Evolutionary conservation across 805 yeast genomes (phyloP).

Genomic region (Starmerella davenportii): DNA sequence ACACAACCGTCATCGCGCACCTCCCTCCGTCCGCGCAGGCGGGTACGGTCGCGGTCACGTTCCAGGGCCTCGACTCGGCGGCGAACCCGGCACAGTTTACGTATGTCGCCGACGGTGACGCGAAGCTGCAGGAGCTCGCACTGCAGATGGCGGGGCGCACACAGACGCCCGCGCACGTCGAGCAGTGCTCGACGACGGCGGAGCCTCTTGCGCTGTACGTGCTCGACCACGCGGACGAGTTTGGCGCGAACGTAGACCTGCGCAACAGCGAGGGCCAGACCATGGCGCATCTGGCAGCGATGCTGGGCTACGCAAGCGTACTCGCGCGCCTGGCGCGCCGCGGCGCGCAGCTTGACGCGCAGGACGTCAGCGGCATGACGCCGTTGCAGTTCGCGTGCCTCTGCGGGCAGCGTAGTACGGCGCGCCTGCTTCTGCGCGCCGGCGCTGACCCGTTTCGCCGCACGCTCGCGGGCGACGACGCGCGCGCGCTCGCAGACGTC

Average conservation of each 20-base stretch:
- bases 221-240: constrained; percentile 19
- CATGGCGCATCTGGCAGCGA: constrained; percentile 66
- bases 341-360: constrained; percentile 40
- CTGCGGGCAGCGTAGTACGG: constrained; percentile 44
- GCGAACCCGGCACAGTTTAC: constrained; percentile 39
- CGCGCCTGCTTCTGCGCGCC: constrained; percentile 14
- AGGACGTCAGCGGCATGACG: constrained; percentile 66
- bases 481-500: constrained; percentile 22
- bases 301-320: constrained; percentile 51
- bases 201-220: constrained; percentile 18
- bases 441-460: constrained; percentile 20
- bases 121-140: constrained; percentile 86
- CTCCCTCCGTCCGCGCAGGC: constrained; percentile 80
- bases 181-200: constrained; percentile 32
- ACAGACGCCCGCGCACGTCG: constrained; percentile 77
- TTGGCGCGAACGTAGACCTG: constrained; percentile 58
- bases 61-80: constrained; percentile 27
- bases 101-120: constrained; percentile 85
- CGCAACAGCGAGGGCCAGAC: constrained; percentile 75
- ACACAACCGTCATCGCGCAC: constrained; percentile 79
- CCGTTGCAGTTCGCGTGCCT: constrained; percentile 79
- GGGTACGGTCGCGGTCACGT: constrained; percentile 84
- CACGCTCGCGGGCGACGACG: constrained; percentile 21
- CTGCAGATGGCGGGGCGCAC: constrained; percentile 90
- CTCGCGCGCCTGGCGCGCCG: constrained; percentile 44